Evolutionary conservation across 1,284 basidiomycete genomes (phyloP), one percentile per base, ranked within the genome.

Genomic region (Melampsora larici-populina): DNA sequence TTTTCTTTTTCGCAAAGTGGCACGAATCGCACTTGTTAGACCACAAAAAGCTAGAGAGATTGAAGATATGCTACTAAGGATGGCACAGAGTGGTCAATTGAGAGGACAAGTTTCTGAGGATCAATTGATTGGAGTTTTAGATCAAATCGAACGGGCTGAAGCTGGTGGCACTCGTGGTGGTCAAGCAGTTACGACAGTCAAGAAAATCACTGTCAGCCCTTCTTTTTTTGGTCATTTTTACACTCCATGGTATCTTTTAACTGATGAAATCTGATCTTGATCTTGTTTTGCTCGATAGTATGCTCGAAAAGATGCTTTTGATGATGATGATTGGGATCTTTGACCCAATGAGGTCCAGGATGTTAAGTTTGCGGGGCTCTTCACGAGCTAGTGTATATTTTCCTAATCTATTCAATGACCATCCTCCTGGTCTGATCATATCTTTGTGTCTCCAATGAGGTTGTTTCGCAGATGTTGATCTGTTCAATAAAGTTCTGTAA

Each of bases 11-110:
- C 65, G 40, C 70, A 70, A 81, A 93, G 92, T 93, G 79, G 92
- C 94, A 3, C 89, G 96, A 65, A 98, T 99, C 83, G 89, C 91
- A 2, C 89, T 99, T 46, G 96, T 97, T 79, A 92, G 94, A 82
- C 92, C 94, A 0, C 89, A 92, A 78, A 88, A 94, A 82, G 92
- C 94, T 7, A 86, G 88, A 77, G 90, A 94, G 83, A 94, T 98
- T 80, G 92, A 97, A 84, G 88, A 87, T 17, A 89, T 97, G 77
- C 86, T 99, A 62, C 83, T 94, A 49, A 88, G 92, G 60, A 95
- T 97, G 93, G 94, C 92, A 8, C 93, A 95, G 84, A 88, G 89
- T 1, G 94, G 95, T n/a, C 94, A 97, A 84, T 86, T 98, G 66
- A 88, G 91, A 74, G 91, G 91, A 15, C 88, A 91, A 74, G 91